Conservation (phyloP, 2,329 filamentous ascomycete genomes). For the Claviceps humidiphila region DNA sequence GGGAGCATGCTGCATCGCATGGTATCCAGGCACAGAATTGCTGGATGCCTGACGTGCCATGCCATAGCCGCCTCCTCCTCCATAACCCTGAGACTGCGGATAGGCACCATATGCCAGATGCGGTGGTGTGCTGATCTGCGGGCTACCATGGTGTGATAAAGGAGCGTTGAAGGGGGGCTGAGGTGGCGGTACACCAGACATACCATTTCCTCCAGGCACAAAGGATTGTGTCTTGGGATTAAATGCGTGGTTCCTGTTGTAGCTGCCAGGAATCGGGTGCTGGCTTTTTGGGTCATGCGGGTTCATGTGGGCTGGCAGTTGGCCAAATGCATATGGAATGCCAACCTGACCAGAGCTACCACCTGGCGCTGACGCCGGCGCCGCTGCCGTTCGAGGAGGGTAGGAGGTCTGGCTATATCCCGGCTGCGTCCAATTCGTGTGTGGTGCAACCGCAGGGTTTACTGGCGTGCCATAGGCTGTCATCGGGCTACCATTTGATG, state of each 20-base stretch:
- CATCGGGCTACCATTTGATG: conserved; percentile 22
- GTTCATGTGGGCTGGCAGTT: conserved; percentile 57
- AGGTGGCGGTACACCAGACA: conserved; percentile 34
- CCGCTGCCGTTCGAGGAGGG: conserved; percentile 14
- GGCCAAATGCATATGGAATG: conserved; percentile 62
- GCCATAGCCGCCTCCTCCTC: conserved; percentile 33
- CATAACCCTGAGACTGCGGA: conserved; percentile 35
- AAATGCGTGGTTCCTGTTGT: conserved; percentile 65
- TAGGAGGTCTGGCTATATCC: conserved; percentile 20
- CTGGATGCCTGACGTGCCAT: conserved; percentile 46
- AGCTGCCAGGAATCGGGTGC: conserved; percentile 76
- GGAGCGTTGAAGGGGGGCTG: conserved; percentile 34
- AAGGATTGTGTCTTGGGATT: conserved; percentile 93
- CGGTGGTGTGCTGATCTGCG: conserved; percentile 38
- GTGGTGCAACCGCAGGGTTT: conserved; percentile 16
- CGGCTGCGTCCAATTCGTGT: conserved; percentile 24
- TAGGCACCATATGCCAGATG: conserved; percentile 37
- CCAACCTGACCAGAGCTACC: conserved; percentile 14
- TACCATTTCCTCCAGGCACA: conserved; percentile 48
- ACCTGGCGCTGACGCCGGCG: conserved; percentile 17
- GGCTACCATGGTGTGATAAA: conserved; percentile 38
- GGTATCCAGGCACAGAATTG: conserved; percentile 39
- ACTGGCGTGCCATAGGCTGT: conserved; percentile 23
- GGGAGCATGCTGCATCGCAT: conserved; percentile 25
- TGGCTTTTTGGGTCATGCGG: conserved; percentile 61